A percentile compares a stretch with the other conserved stretches of the same genome.
Evolutionary conservation across 2,329 filamentous ascomycete species (phyloP).

Genomic region (Daldinia sp.): DNA sequence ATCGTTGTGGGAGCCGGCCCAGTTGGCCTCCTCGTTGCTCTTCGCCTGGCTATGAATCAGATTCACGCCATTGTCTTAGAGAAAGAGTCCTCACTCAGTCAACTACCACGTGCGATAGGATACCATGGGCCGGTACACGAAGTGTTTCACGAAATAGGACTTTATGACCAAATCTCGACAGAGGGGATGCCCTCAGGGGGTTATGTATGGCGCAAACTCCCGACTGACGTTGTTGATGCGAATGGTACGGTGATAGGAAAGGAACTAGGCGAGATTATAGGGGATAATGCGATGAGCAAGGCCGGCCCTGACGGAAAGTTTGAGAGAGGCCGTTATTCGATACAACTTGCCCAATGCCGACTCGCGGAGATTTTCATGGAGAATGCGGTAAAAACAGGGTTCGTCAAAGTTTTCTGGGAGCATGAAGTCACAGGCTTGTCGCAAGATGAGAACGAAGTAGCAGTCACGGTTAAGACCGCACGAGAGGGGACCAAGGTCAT

Average conservation of each 20-base stretch:
- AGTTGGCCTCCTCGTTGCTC: slow-evolving; percentile 18
- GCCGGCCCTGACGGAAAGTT: slow-evolving; percentile 12
- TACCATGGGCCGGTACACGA: slow-evolving; percentile 20
- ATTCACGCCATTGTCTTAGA: slow-evolving; percentile 14
- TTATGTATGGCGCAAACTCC: slow-evolving; percentile 17
- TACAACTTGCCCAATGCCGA: slow-evolving; percentile 23
- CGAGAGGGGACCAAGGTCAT: neutral
- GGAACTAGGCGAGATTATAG: slow-evolving; percentile 8
- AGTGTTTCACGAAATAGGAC: slow-evolving; percentile 19
- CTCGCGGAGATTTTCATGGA: slow-evolving; percentile 21
- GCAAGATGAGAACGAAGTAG: slow-evolving; percentile 11
- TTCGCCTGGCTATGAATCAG: slow-evolving; percentile 14
- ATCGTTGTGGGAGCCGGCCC: slow-evolving; percentile 20
- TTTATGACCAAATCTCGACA: slow-evolving; percentile 15
- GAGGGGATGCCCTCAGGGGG: slow-evolving; percentile 24
- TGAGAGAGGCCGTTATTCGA: slow-evolving; percentile 12
- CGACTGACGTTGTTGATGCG: slow-evolving; percentile 9
- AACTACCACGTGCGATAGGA: slow-evolving; percentile 17
- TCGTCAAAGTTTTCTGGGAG: slow-evolving; percentile 13
- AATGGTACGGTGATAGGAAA: slow-evolving; percentile 6
- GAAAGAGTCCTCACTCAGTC: slow-evolving; percentile 7
- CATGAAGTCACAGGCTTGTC: slow-evolving; percentile 14
- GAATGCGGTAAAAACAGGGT: slow-evolving; percentile 9
- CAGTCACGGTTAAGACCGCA: neutral
- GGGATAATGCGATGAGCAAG: slow-evolving; percentile 14